Percentiles rank a stretch among this genome's conserved stretches.
Conservation (phyloP, 106 monocot genomes). For the Dendrobium nobile region DNA sequence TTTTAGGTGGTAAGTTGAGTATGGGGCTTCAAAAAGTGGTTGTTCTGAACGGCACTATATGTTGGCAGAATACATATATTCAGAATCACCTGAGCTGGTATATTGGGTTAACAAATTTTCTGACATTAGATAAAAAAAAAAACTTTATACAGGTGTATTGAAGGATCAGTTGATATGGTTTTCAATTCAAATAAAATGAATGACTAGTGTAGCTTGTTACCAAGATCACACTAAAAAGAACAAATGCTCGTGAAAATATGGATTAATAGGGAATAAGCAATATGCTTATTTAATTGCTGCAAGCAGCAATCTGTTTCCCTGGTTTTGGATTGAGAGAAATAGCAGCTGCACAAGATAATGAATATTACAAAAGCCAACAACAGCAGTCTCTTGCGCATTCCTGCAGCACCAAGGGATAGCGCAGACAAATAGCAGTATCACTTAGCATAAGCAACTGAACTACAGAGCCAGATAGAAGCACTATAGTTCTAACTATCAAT, state of each 20-base stretch:
- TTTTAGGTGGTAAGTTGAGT: conserved; percentile 82
- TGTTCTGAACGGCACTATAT: conserved; percentile 74
- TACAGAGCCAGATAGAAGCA: no score
- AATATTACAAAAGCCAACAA: no score
- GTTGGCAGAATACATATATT: conserved; percentile 92
- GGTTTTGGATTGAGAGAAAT: no score
- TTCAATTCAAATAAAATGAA: neutral
- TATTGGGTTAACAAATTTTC: neutral
- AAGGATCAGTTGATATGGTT: neutral
- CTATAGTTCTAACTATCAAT: no score
- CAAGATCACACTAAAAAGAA: neutral
- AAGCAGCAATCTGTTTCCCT: no score
- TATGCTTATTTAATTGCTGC: neutral
- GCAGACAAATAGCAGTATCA: no score
- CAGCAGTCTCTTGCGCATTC: no score
- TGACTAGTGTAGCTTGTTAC: neutral
- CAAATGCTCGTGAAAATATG: neutral
- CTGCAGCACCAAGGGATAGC: no score
- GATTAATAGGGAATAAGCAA: neutral
- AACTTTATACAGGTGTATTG: neutral
- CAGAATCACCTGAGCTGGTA: conserved; percentile 92
- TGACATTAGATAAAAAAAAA: neutral
- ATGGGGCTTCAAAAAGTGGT: conserved; percentile 62
- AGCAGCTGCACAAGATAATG: no score
- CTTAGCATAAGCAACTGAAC: no score